These are phyloP conservation scores for Piromyces sp. DNA, from an alignment of 192 early-diverging fungal species.

Conservation along the genomic window DNA sequence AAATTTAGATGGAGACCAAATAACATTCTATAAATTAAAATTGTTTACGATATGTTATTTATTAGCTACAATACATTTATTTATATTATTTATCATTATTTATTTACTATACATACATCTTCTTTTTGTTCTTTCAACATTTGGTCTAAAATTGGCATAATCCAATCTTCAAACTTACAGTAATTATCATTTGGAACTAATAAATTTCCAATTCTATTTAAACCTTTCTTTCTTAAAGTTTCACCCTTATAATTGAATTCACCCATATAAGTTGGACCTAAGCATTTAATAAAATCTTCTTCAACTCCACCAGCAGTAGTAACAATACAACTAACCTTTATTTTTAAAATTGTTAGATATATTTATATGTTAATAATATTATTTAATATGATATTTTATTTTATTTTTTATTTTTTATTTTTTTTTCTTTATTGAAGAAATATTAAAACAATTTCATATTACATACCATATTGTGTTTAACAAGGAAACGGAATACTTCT, in stretches of 20 bases:
- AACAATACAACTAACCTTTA: conserved; percentile 62
- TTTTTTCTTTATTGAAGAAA: too few relatives aligned
- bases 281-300: conserved; percentile 96
- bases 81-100: too few relatives aligned
- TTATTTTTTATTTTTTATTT: background rate
- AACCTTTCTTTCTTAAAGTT: conserved; percentile 64
- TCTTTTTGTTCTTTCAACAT: conserved; percentile 81
- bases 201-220: conserved; percentile 94
- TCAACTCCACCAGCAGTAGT: conserved; percentile 90
- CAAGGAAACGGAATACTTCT: conserved; percentile 77
- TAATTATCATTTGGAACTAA: conserved; percentile 98
- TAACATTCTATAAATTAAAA: conserved; percentile 19
- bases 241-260: conserved; percentile 56
- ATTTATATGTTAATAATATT: background rate
- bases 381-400: background rate
- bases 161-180: conserved; percentile 98
- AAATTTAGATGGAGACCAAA: conserved; percentile 87
- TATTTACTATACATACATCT: conserved; percentile 25
- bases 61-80: too few relatives aligned
- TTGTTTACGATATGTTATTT: too few relatives aligned
- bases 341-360: background rate
- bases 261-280: conserved; percentile 74
- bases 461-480: conserved; percentile 61
- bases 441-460: too few relatives aligned
- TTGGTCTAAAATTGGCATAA: conserved; percentile 81